A percentile compares a stretch with the other conserved stretches of the same genome.
Conservation (phyloP, 1,139 yeast species). For the Starmera stellimalicola region DNA sequence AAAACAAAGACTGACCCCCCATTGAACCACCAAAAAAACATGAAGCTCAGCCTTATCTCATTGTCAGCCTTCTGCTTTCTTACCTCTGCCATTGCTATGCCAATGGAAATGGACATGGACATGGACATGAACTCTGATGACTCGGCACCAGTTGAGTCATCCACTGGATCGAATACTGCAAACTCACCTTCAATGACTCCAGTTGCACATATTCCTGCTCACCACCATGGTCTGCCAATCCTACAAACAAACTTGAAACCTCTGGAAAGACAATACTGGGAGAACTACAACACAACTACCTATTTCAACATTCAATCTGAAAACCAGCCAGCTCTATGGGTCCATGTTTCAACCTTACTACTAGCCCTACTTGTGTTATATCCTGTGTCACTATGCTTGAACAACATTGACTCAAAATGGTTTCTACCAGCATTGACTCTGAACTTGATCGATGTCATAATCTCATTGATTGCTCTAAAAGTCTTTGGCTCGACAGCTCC, state of each 20-base stretch:
- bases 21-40: too few relatives aligned
- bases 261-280: constrained; percentile 73
- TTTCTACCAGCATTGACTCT: constrained; percentile 48
- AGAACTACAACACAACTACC: constrained; percentile 68
- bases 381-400: constrained; percentile 61
- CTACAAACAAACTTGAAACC: constrained; percentile 60
- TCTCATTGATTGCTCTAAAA: constrained; percentile 49
- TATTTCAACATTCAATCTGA: constrained; percentile 50
- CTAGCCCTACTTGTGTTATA: constrained; percentile 47
- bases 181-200: constrained; percentile 17
- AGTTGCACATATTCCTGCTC: constrained; percentile 39
- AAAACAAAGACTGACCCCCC: too few relatives aligned
- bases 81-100: constrained; percentile 7
- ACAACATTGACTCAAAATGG: constrained; percentile 48
- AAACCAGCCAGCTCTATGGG: constrained; percentile 42
- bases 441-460: constrained; percentile 36
- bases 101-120: constrained; percentile 15
- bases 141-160: constrained; percentile 1
- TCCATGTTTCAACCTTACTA: constrained; percentile 44
- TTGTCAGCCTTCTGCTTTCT: too few relatives aligned
- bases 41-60: too few relatives aligned
- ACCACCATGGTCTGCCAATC: constrained; percentile 70
- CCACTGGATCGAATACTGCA: constrained; percentile 1
- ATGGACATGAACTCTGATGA: constrained; percentile 12
- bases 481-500: constrained; percentile 56